Evolutionary conservation across 768 basidiomycete species (phyloP).

Genomic region (Cystofilobasidium ferigula): DNA sequence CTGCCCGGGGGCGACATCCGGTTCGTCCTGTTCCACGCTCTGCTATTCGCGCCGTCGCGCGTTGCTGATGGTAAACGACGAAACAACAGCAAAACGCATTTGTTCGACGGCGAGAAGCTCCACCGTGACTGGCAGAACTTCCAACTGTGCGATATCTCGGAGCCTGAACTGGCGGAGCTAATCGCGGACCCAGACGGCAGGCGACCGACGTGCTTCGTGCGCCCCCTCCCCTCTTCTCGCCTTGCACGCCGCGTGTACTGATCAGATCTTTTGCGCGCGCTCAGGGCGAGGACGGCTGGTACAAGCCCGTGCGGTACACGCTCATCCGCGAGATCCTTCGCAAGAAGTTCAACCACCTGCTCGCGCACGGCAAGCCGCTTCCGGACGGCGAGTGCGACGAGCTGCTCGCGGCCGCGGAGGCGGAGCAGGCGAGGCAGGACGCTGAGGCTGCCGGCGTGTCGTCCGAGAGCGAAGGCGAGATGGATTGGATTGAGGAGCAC

Average conservation of each 20-base stretch:
- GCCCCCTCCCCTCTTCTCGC: constrained; percentile 32
- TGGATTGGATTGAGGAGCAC: constrained; percentile 24
- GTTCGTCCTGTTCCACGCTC: constrained; percentile 18
- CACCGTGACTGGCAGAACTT: constrained; percentile 82
- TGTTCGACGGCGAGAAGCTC: constrained; percentile 74
- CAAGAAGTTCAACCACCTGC: constrained; percentile 13
- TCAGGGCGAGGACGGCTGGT: constrained; percentile 25
- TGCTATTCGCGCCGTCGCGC: constrained; percentile 26
- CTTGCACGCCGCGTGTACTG: neutral
- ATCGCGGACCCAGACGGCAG: constrained; percentile 62
- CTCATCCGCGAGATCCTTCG: constrained; percentile 22
- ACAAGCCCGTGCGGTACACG: constrained; percentile 2
- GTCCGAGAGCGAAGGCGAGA: constrained; percentile 26
- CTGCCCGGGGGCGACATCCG: constrained; percentile 19
- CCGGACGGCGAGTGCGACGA: constrained; percentile 2
- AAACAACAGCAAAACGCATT: constrained; percentile 57
- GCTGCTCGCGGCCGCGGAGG: constrained; percentile 12
- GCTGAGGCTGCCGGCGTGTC: constrained; percentile 25
- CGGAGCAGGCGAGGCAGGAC: neutral
- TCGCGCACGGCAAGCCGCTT: neutral
- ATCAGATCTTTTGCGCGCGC: neutral
- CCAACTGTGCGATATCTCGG: constrained; percentile 83
- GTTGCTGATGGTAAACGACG: constrained; percentile 23
- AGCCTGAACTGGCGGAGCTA: constrained; percentile 70
- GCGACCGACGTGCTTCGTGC: constrained; percentile 62